Percentiles rank a stretch among this genome's conserved stretches.
phyloP scores from a whole-genome alignment of 2,329 filamentous ascomycete genomes.

The Decorospora gaudefroyi region DNA sequence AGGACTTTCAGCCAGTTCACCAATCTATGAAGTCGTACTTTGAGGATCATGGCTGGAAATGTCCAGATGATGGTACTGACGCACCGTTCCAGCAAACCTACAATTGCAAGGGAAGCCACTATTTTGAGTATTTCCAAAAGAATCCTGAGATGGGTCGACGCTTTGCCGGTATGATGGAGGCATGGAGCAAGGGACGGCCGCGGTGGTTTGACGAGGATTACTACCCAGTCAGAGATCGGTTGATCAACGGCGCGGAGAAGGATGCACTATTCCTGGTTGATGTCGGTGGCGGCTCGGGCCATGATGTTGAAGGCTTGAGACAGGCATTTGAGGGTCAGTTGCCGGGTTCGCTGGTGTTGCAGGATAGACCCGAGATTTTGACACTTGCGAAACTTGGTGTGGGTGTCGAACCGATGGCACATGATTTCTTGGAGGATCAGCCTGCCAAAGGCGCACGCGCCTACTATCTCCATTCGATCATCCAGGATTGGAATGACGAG shows the following conservation, averaged over 20 bases:
- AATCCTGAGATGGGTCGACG: slow-evolving; percentile 29
- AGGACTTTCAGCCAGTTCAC: slow-evolving; percentile 28
- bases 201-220: slow-evolving; percentile 29
- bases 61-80: slow-evolving; percentile 22
- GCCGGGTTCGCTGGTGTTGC: slow-evolving; percentile 27
- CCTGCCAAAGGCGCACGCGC: slow-evolving; percentile 42
- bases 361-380: slow-evolving; percentile 32
- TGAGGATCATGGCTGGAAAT: slow-evolving; percentile 19
- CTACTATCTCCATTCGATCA: slow-evolving; percentile 37
- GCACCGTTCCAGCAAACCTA: slow-evolving; percentile 31
- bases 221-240: slow-evolving; percentile 32
- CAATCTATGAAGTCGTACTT: slow-evolving; percentile 26
- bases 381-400: slow-evolving; percentile 26
- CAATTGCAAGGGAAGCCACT: slow-evolving; percentile 24
- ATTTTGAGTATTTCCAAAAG: slow-evolving; percentile 33
- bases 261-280: slow-evolving; percentile 29
- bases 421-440: slow-evolving; percentile 44
- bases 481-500: slow-evolving; percentile 39
- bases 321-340: slow-evolving; percentile 21
- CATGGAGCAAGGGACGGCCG: slow-evolving; percentile 33
- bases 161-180: slow-evolving; percentile 37
- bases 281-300: slow-evolving; percentile 30
- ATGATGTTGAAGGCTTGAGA: slow-evolving; percentile 30
- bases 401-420: slow-evolving; percentile 35
- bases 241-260: slow-evolving; percentile 23